Conservation (phyloP, 257 asterid genomes). For the Nicotiana tomentosiformis region DNA sequence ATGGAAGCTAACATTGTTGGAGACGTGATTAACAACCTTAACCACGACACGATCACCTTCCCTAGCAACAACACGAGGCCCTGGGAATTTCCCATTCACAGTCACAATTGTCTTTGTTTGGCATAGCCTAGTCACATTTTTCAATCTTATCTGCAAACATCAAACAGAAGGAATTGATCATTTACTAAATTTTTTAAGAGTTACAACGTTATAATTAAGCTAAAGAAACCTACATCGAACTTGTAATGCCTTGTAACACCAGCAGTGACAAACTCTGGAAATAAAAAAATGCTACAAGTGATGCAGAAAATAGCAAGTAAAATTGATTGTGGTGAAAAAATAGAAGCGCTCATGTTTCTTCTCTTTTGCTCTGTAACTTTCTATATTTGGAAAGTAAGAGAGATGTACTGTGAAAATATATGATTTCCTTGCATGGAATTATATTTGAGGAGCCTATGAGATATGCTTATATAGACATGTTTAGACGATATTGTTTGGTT, state of each 20-base stretch:
- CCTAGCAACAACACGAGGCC: constrained; percentile 52
- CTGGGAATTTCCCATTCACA: constrained; percentile 63
- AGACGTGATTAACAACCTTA: constrained; percentile 46
- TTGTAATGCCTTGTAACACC: constrained; percentile 32
- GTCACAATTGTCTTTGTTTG: constrained; percentile 48
- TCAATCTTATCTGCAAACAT: constrained; percentile 39
- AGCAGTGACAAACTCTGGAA: constrained; percentile 8
- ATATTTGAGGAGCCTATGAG: background rate
- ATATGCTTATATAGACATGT: constrained; percentile 2
- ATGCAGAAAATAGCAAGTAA: constrained; percentile 1
- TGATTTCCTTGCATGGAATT: background rate
- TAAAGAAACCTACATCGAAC: constrained; percentile 26
- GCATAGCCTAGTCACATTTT: constrained; percentile 56
- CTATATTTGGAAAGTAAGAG: background rate
- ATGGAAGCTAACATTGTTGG: constrained; percentile 57
- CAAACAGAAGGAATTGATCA: background rate
- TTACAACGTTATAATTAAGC: background rate
- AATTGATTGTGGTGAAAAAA: background rate
- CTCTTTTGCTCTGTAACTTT: background rate
- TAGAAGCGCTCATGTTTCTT: constrained; percentile 10
- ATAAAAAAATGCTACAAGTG: background rate
- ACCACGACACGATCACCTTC: constrained; percentile 60
- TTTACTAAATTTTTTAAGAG: background rate
- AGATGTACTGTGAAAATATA: background rate
- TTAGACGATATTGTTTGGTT: background rate